Percentiles rank a stretch among this genome's conserved stretches.
Conservation (phyloP, 805 yeast species). For the Starmerella vaccinii region DNA sequence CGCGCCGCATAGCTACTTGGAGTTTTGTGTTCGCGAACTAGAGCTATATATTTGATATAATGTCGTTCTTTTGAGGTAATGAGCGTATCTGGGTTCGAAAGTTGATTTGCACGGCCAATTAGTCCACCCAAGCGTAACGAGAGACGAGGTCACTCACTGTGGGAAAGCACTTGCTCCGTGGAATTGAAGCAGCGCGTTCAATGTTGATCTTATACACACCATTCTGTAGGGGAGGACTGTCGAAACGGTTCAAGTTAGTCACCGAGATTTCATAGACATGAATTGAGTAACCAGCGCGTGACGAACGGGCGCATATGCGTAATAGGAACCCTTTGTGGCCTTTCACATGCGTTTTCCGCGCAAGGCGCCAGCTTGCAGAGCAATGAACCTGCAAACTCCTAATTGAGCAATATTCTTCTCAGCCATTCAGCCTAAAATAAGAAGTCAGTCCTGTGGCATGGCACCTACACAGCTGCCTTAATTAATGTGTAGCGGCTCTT, state of each 20-base stretch:
- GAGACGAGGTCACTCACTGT: no score
- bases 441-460: slow-evolving; percentile 43
- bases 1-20: no score
- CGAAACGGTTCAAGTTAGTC: slow-evolving; percentile 41
- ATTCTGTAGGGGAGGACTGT: no score
- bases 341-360: slow-evolving; percentile 44
- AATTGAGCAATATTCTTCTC: slow-evolving; percentile 57
- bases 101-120: no score
- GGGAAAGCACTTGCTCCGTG: no score
- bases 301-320: slow-evolving; percentile 33
- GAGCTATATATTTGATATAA: no score
- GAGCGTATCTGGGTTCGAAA: no score
- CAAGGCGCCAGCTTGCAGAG: slow-evolving; percentile 66
- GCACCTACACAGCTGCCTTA: slow-evolving; percentile 59
- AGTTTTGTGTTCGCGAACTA: no score
- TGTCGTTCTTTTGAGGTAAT: no score
- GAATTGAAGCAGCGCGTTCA: no score
- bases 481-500: slow-evolving; percentile 60
- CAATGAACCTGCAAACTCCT: slow-evolving; percentile 59
- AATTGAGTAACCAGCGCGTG: slow-evolving; percentile 37
- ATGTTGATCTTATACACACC: no score
- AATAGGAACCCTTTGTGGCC: slow-evolving; percentile 15
- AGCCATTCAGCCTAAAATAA: slow-evolving; percentile 60
- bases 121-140: no score
- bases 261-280: slow-evolving; percentile 56